Percentiles rank a stretch among this genome's conserved stretches.
Conservation (phyloP, 1,139 yeast genomes). For the Blastobotrys persicus region DNA sequence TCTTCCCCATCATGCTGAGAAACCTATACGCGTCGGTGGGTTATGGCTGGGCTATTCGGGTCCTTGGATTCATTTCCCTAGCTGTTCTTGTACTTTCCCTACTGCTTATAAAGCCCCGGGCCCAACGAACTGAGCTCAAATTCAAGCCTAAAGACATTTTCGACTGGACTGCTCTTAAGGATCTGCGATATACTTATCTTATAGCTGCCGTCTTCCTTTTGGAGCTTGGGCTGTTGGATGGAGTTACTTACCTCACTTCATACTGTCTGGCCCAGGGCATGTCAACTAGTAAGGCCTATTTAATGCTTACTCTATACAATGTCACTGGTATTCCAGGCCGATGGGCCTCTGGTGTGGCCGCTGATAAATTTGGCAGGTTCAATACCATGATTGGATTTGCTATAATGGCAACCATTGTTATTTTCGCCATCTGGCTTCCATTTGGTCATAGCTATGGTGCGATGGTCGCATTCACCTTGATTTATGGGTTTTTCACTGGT, state of each 20-base stretch:
- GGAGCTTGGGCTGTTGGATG: slow-evolving; percentile 55
- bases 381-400: slow-evolving; percentile 51
- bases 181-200: slow-evolving; percentile 42
- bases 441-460: slow-evolving; percentile 43
- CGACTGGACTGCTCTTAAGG: slow-evolving; percentile 40
- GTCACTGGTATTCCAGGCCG: slow-evolving; percentile 61
- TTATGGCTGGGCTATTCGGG: slow-evolving; percentile 57
- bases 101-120: slow-evolving; percentile 40
- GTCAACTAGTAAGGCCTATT: slow-evolving; percentile 50
- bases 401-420: slow-evolving; percentile 41
- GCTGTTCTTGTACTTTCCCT: slow-evolving; percentile 14
- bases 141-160: slow-evolving; percentile 17
- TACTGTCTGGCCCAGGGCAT: slow-evolving; percentile 55
- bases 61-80: slow-evolving; percentile 53
- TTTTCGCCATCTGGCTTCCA: slow-evolving; percentile 52
- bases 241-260: slow-evolving; percentile 54
- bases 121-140: slow-evolving; percentile 48
- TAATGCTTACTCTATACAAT: slow-evolving; percentile 50
- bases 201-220: slow-evolving; percentile 47
- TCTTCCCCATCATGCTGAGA: slow-evolving; percentile 60
- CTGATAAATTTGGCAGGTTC: slow-evolving; percentile 58
- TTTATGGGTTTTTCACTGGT: slow-evolving; percentile 54
- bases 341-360: slow-evolving; percentile 51
- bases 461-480: slow-evolving; percentile 47
- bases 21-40: slow-evolving; percentile 51